Base-by-base conservation (phyloP, 768 basidiomycete genomes). In the Hydnomerulius pinastri region DNA sequence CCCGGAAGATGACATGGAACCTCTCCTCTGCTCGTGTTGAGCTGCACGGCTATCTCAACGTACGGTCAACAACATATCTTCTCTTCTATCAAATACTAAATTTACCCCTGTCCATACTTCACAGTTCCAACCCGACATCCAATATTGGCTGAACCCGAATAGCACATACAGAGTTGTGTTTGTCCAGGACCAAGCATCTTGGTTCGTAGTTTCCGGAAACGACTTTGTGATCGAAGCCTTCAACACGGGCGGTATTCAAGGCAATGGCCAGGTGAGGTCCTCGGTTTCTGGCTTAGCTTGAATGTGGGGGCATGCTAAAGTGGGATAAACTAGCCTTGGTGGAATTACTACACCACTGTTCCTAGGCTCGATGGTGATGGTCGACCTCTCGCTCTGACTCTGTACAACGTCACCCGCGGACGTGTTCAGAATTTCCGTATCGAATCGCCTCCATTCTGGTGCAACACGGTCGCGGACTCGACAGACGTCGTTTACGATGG, bases 161-260 rank as follows among this genome's bases (percentile, higher is more conserved):
- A 80, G 77, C 56, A 84, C 82, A 1, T 82, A 78, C 60, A 74
- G 79, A 20, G 81, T 81, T n/a, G 77, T 83, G 21, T 82, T 80
- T 60, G 80, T 84, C 48, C 82, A 83, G 69, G 35, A 68, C 55
- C 83, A 84, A 69, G 79, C 82, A 2, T 83, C 82, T 6, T 83
- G 81, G 80, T 84, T 84, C 56, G 77, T 83, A 43, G 69, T 84
- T 29, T 80, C 80, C 4, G 82, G 81, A 3, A 66, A 66, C 25
- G 73, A 82, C 66, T 83, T 83, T 50, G 68, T 68, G 13, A 73
- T 83, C 52, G 77, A 83, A 59, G 82, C 75, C 2, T 78, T 83
- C 47, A 48, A 17, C n/a, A n/a, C n/a, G n/a, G n/a, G n/a, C n/a
- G n/a, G n/a, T n/a, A n/a, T n/a, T n/a, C n/a, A n/a, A n/a, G n/a